Percentiles rank a stretch among this genome's conserved stretches.
Conservation (phyloP, 1,139 yeast genomes). For the Yamadazyma aaseri region DNA sequence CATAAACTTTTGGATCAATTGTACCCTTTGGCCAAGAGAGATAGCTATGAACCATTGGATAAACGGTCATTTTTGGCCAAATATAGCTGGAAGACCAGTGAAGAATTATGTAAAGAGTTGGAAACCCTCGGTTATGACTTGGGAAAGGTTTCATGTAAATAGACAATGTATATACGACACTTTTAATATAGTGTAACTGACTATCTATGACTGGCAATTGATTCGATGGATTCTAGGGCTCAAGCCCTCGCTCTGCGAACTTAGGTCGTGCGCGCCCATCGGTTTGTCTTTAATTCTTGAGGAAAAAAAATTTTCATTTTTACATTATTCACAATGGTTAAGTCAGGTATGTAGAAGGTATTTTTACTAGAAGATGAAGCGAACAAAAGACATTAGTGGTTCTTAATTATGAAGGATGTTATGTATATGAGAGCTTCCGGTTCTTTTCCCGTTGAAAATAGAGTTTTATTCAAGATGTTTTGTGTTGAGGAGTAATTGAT, state of each 20-base stretch:
- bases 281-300: background rate
- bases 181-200: no score
- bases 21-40: conserved; percentile 50
- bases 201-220: no score
- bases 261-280: conserved; percentile 1
- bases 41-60: conserved; percentile 43
- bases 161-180: background rate
- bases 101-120: conserved; percentile 42
- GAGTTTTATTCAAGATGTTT: no score
- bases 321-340: conserved; percentile 47
- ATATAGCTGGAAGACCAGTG: conserved; percentile 38
- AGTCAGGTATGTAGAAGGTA: conserved; percentile 53
- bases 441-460: no score
- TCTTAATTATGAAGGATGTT: no score
- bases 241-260: background rate
- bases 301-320: conserved; percentile 15
- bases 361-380: no score
- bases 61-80: conserved; percentile 31
- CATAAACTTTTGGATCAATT: conserved; percentile 56
- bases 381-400: no score
- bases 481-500: no score
- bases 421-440: no score
- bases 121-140: conserved; percentile 36
- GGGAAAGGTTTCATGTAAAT: conserved; percentile 9
- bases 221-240: conserved; percentile 1